A percentile compares a stretch with the other conserved stretches of the same genome.
phyloP scores from a whole-genome alignment of 441 rosid genomes.

The Melianthus villosus region DNA sequence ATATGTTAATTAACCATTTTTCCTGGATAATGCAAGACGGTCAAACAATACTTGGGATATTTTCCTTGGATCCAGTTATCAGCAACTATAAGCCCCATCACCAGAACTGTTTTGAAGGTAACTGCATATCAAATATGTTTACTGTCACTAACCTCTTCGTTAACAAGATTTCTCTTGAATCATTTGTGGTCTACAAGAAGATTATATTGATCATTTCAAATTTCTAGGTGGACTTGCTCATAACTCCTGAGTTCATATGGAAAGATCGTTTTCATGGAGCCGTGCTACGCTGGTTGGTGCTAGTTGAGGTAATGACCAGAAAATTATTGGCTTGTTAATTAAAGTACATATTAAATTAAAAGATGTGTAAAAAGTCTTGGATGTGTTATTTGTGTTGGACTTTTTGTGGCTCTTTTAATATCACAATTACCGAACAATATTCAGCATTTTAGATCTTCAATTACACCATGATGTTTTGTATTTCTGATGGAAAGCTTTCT shows the following conservation, averaged over 20 bases:
- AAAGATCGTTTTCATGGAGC: slow-evolving; percentile 93
- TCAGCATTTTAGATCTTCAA: too few species aligned
- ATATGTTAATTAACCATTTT: slow-evolving; percentile 8
- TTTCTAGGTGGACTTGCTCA: slow-evolving; percentile 69
- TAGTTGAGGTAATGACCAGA: slow-evolving; percentile 53
- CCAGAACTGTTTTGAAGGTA: slow-evolving; percentile 98
- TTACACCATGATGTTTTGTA: too few species aligned
- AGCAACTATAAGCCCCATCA: slow-evolving; percentile 93
- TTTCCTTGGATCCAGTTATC: slow-evolving; percentile 72
- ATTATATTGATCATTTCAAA: slow-evolving; percentile 8
- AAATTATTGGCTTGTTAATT: slow-evolving; percentile 1
- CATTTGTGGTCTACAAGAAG: too few species aligned
- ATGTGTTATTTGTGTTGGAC: too few species aligned
- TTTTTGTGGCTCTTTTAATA: too few species aligned
- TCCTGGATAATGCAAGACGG: slow-evolving; percentile 38
- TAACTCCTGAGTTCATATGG: slow-evolving; percentile 80
- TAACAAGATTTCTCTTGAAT: too few species aligned
- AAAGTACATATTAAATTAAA: too few species aligned
- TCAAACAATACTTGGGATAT: slow-evolving; percentile 76
- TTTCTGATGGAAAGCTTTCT: too few species aligned
- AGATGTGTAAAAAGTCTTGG: too few species aligned
- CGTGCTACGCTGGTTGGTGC: slow-evolving; percentile 95
- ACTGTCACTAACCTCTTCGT: too few species aligned
- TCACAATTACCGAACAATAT: too few species aligned
- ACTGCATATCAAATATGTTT: slow-evolving; percentile 7